Base-by-base conservation (phyloP, 2,329 filamentous ascomycete species). In the Tolypocladium capitatum region DNA sequence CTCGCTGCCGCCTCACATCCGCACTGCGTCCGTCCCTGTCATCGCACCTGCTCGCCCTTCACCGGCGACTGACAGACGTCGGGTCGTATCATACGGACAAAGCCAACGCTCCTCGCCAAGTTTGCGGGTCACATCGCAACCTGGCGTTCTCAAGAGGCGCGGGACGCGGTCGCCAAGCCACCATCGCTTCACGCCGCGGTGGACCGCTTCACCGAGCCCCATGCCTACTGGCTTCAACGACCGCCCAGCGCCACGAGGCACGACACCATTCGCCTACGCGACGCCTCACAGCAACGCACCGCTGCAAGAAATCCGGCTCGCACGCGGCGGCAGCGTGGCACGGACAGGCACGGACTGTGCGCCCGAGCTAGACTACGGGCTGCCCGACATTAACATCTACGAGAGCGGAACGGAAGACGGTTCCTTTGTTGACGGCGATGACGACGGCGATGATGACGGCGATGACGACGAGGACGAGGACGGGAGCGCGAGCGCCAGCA, bases 241-340 rank as follows among this genome's bases (percentile, higher is more conserved):
- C 41, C 61, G 61, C 46, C 54, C 61, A 55, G 31, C 40, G 16
- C 21, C 30, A 16, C 49, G 52, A 2, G 63, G 62, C 14, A 70
- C 68, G 13, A 79, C 75, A 0, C 83, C 82, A 0, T 80, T 80
- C 53, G 81, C 80, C n/a, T 89, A 89, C 57, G 83, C 83, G 3
- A 90, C 85, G 0, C 85, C 85, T 0, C 73, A 83, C 58, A 88
- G 83, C 57, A 82, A 80, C 51, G 76, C 71, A 4, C 71, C 77
- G 1, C 61, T 65, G 9, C 61, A 69, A 13, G 72, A 75, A 47
- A 52, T 64, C 18, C 65, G 67, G 16, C 52, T 52, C 5, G 40
- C 57, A 2, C 56, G 63, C 14, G 55, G 56, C 40, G 56, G 58
- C 32, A 66, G 63, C 42, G 51, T 56, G 14, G 54, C 56, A 7